phyloP scores from a whole-genome alignment of 371 early-diverging fungal genomes.

The Mortierella sp. region DNA sequence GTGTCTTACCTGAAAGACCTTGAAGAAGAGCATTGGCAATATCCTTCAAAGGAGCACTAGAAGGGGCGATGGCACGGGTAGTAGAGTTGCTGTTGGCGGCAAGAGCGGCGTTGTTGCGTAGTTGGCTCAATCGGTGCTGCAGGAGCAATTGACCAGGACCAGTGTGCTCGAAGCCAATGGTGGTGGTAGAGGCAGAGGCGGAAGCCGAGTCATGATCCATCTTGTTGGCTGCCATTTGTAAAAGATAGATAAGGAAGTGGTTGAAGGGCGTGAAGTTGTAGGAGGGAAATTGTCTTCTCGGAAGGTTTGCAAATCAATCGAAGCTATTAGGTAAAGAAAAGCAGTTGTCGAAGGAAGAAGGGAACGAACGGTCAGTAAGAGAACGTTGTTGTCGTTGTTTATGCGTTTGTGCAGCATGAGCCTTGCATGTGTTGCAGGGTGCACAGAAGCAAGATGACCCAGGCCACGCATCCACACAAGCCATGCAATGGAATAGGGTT shows the following conservation, averaged over 20 bases:
- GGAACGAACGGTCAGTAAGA: background rate
- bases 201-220: conserved; percentile 25
- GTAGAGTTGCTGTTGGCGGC: conserved; percentile 12
- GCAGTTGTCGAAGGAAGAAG: background rate
- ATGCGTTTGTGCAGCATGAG: background rate
- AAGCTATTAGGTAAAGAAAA: background rate
- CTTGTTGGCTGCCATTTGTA: conserved; percentile 28
- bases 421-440: background rate
- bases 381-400: background rate
- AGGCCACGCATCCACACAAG: background rate
- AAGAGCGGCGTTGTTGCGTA: conserved; percentile 31
- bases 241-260: background rate
- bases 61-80: background rate
- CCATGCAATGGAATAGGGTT: background rate
- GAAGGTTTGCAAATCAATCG: background rate
- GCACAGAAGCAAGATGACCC: background rate
- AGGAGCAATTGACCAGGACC: conserved; percentile 34
- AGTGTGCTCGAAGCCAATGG: conserved; percentile 12
- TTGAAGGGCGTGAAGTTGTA: background rate
- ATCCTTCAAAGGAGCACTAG: conserved; percentile 25
- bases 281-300: background rate
- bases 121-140: conserved; percentile 36
- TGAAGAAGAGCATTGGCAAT: conserved; percentile 38
- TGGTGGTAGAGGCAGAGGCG: conserved; percentile 1
- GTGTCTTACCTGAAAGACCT: conserved; percentile 33